phyloP scores from a whole-genome alignment of 768 basidiomycete species.

The Auricularia sp. region DNA sequence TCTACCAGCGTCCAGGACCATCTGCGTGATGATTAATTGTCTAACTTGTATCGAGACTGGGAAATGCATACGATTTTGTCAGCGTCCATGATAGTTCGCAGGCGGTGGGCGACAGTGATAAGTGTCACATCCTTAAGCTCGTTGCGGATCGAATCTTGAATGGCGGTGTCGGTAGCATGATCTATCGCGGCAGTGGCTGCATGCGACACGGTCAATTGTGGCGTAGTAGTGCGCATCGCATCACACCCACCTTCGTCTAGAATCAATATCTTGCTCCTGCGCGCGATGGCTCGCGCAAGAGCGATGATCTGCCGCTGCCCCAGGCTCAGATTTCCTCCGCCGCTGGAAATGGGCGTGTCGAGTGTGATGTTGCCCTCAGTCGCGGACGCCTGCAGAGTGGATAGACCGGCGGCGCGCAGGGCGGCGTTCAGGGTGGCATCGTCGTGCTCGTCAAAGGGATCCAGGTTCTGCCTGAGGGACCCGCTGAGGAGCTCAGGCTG shows the following conservation, averaged over 20 bases:
- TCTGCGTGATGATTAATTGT: slow-evolving; percentile 15
- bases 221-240: not conserved
- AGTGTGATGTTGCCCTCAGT: slow-evolving; percentile 28
- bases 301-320: slow-evolving; percentile 42
- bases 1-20: slow-evolving; percentile 45
- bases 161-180: slow-evolving; percentile 44
- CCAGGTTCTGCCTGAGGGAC: slow-evolving; percentile 47
- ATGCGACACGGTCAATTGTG: not conserved
- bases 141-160: slow-evolving; percentile 23
- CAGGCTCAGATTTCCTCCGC: slow-evolving; percentile 26
- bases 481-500: slow-evolving; percentile 33
- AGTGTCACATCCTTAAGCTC: slow-evolving; percentile 24
- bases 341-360: slow-evolving; percentile 33
- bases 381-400: too few relatives aligned
- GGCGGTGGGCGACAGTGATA: slow-evolving; percentile 33
- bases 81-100: slow-evolving; percentile 22
- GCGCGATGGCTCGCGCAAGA: slow-evolving; percentile 36
- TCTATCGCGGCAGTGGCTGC: slow-evolving; percentile 34
- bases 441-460: slow-evolving; percentile 46
- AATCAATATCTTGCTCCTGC: slow-evolving; percentile 45
- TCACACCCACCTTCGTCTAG: slow-evolving; percentile 39
- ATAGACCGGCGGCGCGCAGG: slow-evolving; percentile 14
- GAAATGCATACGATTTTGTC: slow-evolving; percentile 19
- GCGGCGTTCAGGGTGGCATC: slow-evolving; percentile 30
- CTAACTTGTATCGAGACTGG: not conserved